Conservation (phyloP, 495 filamentous ascomycete genomes). For the Podospora pseudopauciseta region DNA sequence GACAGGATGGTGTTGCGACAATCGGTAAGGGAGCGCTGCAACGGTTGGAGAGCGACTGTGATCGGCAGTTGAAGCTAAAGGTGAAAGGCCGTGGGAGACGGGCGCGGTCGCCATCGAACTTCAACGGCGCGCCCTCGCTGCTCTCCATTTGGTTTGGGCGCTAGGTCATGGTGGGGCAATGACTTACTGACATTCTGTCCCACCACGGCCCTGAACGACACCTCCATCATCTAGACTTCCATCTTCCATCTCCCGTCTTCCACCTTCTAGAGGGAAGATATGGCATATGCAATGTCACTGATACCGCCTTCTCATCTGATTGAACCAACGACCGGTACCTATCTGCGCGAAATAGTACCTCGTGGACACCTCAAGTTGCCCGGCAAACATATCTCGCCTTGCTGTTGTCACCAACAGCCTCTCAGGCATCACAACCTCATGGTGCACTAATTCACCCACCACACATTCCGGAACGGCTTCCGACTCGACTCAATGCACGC, state of each 20-base stretch:
- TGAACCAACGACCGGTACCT: too few relatives aligned
- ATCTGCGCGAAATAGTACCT: background rate
- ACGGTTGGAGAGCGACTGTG: background rate
- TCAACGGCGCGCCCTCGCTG: background rate
- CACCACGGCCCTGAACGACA: background rate
- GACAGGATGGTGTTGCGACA: background rate
- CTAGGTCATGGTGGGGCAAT: background rate
- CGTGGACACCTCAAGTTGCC: background rate
- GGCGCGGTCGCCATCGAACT: background rate
- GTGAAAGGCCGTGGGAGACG: too few relatives aligned
- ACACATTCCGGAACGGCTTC: background rate
- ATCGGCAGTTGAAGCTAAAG: background rate
- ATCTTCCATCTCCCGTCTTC: too few relatives aligned
- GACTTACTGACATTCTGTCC: background rate
- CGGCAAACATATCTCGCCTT: background rate
- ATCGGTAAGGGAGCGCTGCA: background rate
- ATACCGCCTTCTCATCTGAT: too few relatives aligned
- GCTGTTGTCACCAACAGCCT: background rate
- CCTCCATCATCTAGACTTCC: background rate
- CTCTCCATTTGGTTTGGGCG: background rate
- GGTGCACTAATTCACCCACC: too few relatives aligned
- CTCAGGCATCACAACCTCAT: too few relatives aligned
- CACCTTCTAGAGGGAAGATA: too few relatives aligned
- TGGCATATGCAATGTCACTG: too few relatives aligned
- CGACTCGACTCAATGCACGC: background rate